Percentiles rank a stretch among this genome's conserved stretches.
phyloP scores from a whole-genome alignment of 2,329 filamentous ascomycete species.

The Tolypocladium nubicola region DNA sequence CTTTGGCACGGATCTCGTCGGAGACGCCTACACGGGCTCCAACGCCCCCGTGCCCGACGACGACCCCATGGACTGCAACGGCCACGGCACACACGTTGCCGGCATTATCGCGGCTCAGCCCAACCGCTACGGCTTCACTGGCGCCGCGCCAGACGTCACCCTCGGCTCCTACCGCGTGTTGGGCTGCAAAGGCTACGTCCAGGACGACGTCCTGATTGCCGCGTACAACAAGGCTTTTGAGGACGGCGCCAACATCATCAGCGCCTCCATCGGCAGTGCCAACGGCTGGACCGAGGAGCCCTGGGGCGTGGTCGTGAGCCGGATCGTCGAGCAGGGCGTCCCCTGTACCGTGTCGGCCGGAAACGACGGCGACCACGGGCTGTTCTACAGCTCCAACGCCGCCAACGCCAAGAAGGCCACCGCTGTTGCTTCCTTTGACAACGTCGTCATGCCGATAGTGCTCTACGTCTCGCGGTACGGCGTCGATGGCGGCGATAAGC shows the following conservation, averaged over 20 bases:
- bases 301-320: slow-evolving; percentile 38
- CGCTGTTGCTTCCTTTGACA: slow-evolving; percentile 40
- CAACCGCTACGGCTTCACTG: slow-evolving; percentile 23
- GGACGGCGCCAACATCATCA: slow-evolving; percentile 45
- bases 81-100: slow-evolving; percentile 34
- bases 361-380: slow-evolving; percentile 33
- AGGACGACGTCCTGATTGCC: slow-evolving; percentile 24
- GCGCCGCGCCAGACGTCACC: slow-evolving; percentile 26
- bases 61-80: slow-evolving; percentile 27
- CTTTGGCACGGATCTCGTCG: slow-evolving; percentile 31
- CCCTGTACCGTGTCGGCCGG: slow-evolving; percentile 42
- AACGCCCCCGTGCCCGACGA: slow-evolving; percentile 20
- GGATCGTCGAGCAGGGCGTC: slow-evolving; percentile 42
- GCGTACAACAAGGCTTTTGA: slow-evolving; percentile 29
- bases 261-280: slow-evolving; percentile 39
- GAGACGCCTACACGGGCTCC: slow-evolving; percentile 19
- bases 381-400: slow-evolving; percentile 39
- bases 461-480: slow-evolving; percentile 29
- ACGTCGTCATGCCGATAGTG: slow-evolving; percentile 29
- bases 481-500: slow-evolving; percentile 20
- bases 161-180: slow-evolving; percentile 28
- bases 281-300: slow-evolving; percentile 42
- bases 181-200: slow-evolving; percentile 16
- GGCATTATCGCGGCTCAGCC: slow-evolving; percentile 33
- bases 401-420: slow-evolving; percentile 35